A percentile compares a stretch with the other conserved stretches of the same genome.
These are phyloP conservation scores for Penicillium macrosclerotiorum DNA, from an alignment of 495 filamentous ascomycete species.

Conservation along the genomic window DNA sequence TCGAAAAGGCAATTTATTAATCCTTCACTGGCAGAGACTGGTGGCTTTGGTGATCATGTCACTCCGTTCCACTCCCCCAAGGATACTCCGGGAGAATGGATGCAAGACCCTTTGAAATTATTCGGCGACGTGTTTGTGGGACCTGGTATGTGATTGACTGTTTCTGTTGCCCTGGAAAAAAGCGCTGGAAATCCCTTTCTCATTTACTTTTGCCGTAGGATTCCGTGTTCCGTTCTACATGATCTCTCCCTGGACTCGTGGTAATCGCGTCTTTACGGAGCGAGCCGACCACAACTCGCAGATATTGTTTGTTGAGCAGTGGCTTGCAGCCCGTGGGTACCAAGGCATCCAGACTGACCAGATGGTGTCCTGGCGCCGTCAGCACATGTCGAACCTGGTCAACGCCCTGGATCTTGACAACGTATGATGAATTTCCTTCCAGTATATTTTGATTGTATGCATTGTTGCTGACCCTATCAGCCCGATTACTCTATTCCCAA, in stretches of 20 bases:
- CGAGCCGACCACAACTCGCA: slow-evolving; percentile 57
- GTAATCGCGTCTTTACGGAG: slow-evolving; percentile 53
- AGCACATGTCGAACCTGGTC: slow-evolving; percentile 54
- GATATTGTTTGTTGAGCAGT: slow-evolving; percentile 55
- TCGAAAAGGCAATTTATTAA: slow-evolving; percentile 4
- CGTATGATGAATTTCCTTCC: slow-evolving; percentile 18
- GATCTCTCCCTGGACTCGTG: slow-evolving; percentile 56
- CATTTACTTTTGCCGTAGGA: slow-evolving; percentile 21
- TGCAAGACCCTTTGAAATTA: slow-evolving; percentile 47
- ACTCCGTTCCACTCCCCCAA: slow-evolving; percentile 51
- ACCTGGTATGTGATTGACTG: slow-evolving; percentile 30
- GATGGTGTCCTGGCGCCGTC: slow-evolving; percentile 52
- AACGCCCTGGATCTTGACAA: slow-evolving; percentile 53
- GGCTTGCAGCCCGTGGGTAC: slow-evolving; percentile 49
- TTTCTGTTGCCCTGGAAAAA: background rate
- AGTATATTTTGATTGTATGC: background rate
- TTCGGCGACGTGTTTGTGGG: slow-evolving; percentile 51
- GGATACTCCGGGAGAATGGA: slow-evolving; percentile 54
- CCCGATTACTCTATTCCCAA: slow-evolving; percentile 47
- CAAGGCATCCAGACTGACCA: slow-evolving; percentile 45
- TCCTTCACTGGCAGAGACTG: slow-evolving; percentile 42
- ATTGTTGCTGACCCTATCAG: slow-evolving; percentile 12
- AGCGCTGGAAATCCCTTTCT: too few species aligned
- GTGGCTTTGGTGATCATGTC: slow-evolving; percentile 56
- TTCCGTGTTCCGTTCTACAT: slow-evolving; percentile 57